These are phyloP conservation scores for Neurospora intermedia DNA, from an alignment of 495 filamentous ascomycete species.

Conservation along the genomic window DNA sequence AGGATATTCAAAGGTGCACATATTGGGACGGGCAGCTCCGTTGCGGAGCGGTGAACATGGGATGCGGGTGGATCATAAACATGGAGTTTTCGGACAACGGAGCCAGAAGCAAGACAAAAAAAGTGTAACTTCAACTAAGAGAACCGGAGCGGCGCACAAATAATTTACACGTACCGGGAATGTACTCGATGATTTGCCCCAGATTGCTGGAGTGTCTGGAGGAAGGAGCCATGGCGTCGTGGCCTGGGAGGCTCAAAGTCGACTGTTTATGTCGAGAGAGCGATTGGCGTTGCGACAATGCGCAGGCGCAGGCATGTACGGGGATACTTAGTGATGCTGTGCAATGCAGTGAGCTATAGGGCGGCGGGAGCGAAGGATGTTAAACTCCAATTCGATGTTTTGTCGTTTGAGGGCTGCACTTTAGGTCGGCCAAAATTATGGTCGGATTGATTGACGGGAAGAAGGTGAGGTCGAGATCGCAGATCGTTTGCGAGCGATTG, in stretches of 20 bases:
- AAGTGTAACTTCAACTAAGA: not conserved
- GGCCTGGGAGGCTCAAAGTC: slow-evolving; percentile 1
- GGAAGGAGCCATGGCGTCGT: slow-evolving; percentile 33
- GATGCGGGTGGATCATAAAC: not conserved
- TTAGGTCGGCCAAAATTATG: not conserved
- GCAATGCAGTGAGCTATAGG: not conserved
- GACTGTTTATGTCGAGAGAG: not conserved
- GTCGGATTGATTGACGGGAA: not conserved
- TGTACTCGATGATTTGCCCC: slow-evolving; percentile 48
- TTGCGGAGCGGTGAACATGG: not conserved
- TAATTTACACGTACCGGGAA: slow-evolving; percentile 36
- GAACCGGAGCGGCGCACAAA: not conserved
- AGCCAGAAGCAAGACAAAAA: not conserved
- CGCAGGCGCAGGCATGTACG: not conserved
- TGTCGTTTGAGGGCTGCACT: not conserved
- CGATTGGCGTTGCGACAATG: not conserved
- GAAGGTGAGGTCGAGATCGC: not conserved
- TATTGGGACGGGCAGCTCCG: not conserved
- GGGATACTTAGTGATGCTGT: not conserved
- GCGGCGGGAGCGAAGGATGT: not conserved
- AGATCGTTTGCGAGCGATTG: not conserved
- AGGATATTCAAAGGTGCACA: slow-evolving; percentile 1
- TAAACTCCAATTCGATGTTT: not conserved
- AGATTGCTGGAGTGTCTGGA: slow-evolving; percentile 28
- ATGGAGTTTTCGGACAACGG: not conserved